A percentile compares a stretch with the other conserved stretches of the same genome.
These are phyloP conservation scores for Themeda triandra DNA, from an alignment of 176 grass and related monocot species.

Conservation along the genomic window DNA sequence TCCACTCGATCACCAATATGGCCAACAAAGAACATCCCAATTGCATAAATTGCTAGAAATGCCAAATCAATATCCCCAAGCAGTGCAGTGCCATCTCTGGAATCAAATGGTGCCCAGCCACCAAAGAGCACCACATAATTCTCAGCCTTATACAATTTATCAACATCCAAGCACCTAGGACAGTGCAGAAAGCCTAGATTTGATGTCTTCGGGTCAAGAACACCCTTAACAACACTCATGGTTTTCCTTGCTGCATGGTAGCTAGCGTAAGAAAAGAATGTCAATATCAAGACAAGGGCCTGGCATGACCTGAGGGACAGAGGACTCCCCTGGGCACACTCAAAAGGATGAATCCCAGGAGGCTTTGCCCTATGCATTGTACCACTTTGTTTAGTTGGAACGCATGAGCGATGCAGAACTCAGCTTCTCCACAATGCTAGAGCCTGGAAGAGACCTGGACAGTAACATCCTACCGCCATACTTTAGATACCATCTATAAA, in stretches of 20 bases:
- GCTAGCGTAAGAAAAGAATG: slow-evolving; percentile 53
- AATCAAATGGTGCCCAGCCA: slow-evolving; percentile 60
- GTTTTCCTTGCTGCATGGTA: slow-evolving; percentile 61
- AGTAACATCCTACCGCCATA: slow-evolving; percentile 13
- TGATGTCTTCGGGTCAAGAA: slow-evolving; percentile 48
- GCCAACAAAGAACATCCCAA: slow-evolving; percentile 59
- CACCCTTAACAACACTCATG: slow-evolving; percentile 53
- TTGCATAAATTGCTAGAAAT: slow-evolving; percentile 48
- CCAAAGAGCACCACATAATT: not conserved
- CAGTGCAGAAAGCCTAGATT: slow-evolving; percentile 23
- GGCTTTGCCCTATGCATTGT: slow-evolving; percentile 28
- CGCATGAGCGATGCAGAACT: not conserved
- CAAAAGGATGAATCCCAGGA: slow-evolving; percentile 43
- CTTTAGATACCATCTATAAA: not conserved
- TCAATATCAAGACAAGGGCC: slow-evolving; percentile 39
- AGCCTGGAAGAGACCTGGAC: not conserved
- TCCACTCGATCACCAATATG: slow-evolving; percentile 55
- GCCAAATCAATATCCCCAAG: slow-evolving; percentile 59
- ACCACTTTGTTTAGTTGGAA: not conserved
- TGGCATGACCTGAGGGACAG: slow-evolving; percentile 44
- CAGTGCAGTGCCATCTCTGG: slow-evolving; percentile 44
- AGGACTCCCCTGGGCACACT: slow-evolving; percentile 23
- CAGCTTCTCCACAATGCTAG: not conserved
- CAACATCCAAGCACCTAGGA: slow-evolving; percentile 24
- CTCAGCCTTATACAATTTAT: not conserved